These are phyloP conservation scores for Daldinia grandis DNA, from an alignment of 495 filamentous ascomycete genomes.

Conservation along the genomic window DNA sequence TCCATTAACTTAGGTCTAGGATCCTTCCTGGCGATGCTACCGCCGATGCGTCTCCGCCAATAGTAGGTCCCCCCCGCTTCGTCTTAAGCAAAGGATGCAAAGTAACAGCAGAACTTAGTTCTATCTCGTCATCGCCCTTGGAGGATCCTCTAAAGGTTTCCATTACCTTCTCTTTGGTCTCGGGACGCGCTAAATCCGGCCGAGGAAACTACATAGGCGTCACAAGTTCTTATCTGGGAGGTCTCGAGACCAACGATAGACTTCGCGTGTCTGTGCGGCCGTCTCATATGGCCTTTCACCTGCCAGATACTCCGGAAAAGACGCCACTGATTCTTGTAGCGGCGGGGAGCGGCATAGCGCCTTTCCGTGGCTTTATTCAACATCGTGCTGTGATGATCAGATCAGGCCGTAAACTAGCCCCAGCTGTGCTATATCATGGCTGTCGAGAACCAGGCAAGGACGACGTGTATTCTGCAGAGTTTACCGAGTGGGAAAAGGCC, in stretches of 20 bases:
- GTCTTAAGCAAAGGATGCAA: slow-evolving; percentile 33
- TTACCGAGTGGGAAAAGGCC: slow-evolving; percentile 58
- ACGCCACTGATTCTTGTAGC: slow-evolving; percentile 70
- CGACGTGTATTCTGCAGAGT: slow-evolving; percentile 62
- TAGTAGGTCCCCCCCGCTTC: slow-evolving; percentile 54
- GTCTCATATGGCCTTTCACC: slow-evolving; percentile 68
- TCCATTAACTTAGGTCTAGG: slow-evolving; percentile 57
- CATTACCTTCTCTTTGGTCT: slow-evolving; percentile 64
- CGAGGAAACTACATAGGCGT: slow-evolving; percentile 58
- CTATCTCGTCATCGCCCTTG: slow-evolving; percentile 68
- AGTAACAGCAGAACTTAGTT: slow-evolving; percentile 17
- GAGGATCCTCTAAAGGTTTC: slow-evolving; percentile 56
- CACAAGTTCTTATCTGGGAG: slow-evolving; percentile 62
- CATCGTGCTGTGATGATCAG: slow-evolving; percentile 63
- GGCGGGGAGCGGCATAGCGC: slow-evolving; percentile 62
- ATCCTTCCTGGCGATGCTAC: slow-evolving; percentile 68
- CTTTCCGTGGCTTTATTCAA: slow-evolving; percentile 71
- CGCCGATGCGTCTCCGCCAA: slow-evolving; percentile 70
- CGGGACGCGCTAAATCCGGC: slow-evolving; percentile 46
- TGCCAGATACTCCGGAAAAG: slow-evolving; percentile 60
- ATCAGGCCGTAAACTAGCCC: slow-evolving; percentile 52
- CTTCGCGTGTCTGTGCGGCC: slow-evolving; percentile 63
- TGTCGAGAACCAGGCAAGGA: slow-evolving; percentile 64
- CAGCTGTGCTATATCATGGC: slow-evolving; percentile 64
- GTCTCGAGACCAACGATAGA: slow-evolving; percentile 51